A percentile compares a stretch with the other conserved stretches of the same genome.
phyloP scores from a whole-genome alignment of 257 asterid genomes.

The Ilex aquifolium region DNA sequence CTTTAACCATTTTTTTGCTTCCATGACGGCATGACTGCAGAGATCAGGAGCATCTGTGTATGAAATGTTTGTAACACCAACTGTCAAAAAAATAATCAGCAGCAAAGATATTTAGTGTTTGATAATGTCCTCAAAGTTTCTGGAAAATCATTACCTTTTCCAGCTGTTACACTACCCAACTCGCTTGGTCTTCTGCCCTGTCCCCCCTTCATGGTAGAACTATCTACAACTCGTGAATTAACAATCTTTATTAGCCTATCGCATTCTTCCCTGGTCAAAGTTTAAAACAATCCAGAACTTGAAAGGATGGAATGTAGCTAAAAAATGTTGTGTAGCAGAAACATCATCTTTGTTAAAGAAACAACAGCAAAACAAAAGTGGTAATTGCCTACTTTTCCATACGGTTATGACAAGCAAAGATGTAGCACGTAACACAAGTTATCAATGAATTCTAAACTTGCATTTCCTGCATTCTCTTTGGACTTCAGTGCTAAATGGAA shows the following conservation, averaged over 20 bases:
- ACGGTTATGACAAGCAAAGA: too few relatives aligned
- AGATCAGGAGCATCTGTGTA: constrained; percentile 43
- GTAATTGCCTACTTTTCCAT: too few relatives aligned
- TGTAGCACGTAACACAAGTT: too few relatives aligned
- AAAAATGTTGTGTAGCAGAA: neutral
- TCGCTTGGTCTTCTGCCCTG: constrained; percentile 26
- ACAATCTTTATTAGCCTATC: constrained; percentile 54
- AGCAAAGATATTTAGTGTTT: neutral
- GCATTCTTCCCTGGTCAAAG: constrained; percentile 62
- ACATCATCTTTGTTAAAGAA: neutral
- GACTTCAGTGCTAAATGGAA: too few relatives aligned
- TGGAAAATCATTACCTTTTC: constrained; percentile 32
- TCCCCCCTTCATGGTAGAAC: constrained; percentile 30
- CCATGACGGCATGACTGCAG: constrained; percentile 47
- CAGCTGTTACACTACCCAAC: constrained; percentile 24
- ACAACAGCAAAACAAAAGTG: too few relatives aligned
- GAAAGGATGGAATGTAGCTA: neutral
- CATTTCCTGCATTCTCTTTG: too few relatives aligned
- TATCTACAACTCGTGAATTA: constrained; percentile 58
- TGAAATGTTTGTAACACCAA: neutral
- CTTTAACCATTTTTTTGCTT: constrained; percentile 72
- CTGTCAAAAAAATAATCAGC: neutral
- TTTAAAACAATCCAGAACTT: constrained; percentile 8
- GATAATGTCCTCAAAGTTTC: neutral
- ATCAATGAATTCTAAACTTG: too few relatives aligned